phyloP scores from a whole-genome alignment of 2,329 filamentous ascomycete species.

The Nemania sp. region DNA sequence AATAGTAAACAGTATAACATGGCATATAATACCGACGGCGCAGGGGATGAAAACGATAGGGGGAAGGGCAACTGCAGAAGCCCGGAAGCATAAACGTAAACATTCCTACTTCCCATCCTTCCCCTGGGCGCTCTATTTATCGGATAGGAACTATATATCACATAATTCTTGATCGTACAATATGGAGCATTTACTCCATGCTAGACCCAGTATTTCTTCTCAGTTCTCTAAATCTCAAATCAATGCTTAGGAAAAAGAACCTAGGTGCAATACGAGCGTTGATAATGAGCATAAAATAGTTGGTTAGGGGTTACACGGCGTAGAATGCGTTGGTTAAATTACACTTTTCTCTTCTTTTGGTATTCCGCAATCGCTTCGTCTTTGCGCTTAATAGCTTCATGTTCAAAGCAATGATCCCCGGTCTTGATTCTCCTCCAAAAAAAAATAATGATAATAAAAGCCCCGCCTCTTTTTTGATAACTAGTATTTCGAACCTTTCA shows the following conservation, averaged over 20 bases:
- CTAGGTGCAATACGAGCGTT: not conserved
- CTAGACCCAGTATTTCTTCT: not conserved
- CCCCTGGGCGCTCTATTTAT: too few relatives aligned
- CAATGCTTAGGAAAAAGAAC: not conserved
- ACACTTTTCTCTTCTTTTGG: not conserved
- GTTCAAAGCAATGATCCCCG: not conserved
- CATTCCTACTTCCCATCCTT: too few relatives aligned
- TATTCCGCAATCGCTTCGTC: too few relatives aligned
- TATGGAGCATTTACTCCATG: not conserved
- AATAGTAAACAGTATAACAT: too few relatives aligned
- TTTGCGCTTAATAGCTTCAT: not conserved
- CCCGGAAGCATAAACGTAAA: too few relatives aligned
- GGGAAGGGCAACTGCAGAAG: too few relatives aligned
- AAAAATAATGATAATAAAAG: not conserved
- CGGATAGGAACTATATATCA: too few relatives aligned
- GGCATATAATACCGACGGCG: too few relatives aligned
- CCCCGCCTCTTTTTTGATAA: not conserved
- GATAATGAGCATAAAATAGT: not conserved
- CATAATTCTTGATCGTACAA: too few relatives aligned
- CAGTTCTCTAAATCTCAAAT: too few relatives aligned
- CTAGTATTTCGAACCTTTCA: constrained; percentile 10
- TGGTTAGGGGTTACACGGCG: not conserved
- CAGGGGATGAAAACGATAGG: too few relatives aligned
- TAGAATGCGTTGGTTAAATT: not conserved
- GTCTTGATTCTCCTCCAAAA: not conserved